These are phyloP conservation scores for Albophoma yamanashiensis DNA, from an alignment of 2,329 filamentous ascomycete species.

Conservation along the genomic window DNA sequence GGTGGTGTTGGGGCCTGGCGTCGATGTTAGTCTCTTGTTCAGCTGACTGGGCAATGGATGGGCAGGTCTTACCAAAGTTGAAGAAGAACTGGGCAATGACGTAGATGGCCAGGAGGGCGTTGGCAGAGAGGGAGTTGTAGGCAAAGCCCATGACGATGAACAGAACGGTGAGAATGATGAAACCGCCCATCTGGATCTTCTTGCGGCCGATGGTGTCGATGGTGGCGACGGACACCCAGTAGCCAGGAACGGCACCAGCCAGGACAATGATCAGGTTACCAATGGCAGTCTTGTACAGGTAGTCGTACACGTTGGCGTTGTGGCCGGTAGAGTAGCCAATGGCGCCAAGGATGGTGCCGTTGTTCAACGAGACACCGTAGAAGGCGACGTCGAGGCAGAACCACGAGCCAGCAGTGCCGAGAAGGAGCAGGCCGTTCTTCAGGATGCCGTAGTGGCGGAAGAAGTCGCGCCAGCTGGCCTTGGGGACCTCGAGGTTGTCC, in stretches of 20 bases:
- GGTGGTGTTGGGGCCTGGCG: constrained; percentile 38
- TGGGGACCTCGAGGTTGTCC: constrained; percentile 49
- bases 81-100: constrained; percentile 49
- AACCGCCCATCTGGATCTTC: constrained; percentile 60
- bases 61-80: constrained; percentile 32
- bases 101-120: constrained; percentile 44
- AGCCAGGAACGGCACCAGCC: constrained; percentile 70
- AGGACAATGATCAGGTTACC: constrained; percentile 72
- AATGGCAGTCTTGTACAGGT: constrained; percentile 62
- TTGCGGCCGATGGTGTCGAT: constrained; percentile 69
- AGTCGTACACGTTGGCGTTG: constrained; percentile 50
- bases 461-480: constrained; percentile 63
- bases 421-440: constrained; percentile 60
- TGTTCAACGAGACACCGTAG: constrained; percentile 66
- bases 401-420: constrained; percentile 79
- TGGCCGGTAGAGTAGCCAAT: constrained; percentile 55
- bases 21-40: not conserved
- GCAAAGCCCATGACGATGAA: constrained; percentile 54
- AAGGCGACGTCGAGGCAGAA: constrained; percentile 58
- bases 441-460: constrained; percentile 56
- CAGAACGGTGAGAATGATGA: constrained; percentile 48
- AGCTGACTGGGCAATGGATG: not conserved
- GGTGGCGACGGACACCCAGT: constrained; percentile 68
- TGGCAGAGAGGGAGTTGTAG: constrained; percentile 40
- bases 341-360: constrained; percentile 56